Conservation (phyloP, 257 asterid genomes). For the Asclepias syriaca region DNA sequence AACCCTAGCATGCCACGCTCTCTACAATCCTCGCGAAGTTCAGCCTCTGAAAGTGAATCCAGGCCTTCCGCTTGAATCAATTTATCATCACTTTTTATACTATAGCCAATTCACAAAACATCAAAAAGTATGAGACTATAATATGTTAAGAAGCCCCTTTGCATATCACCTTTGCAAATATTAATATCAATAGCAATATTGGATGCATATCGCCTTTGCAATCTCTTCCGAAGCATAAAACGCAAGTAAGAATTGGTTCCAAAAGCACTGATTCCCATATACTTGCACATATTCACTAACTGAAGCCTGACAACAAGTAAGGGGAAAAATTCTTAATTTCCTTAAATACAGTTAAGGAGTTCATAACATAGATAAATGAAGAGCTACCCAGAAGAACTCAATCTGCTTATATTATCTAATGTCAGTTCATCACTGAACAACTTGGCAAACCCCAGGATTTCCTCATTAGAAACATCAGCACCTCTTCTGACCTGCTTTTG, state of each 20-base stretch:
- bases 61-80: too few species aligned
- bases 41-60: too few species aligned
- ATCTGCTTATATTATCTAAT: constrained; percentile 91
- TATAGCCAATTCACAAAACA: too few species aligned
- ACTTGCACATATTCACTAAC: constrained; percentile 90
- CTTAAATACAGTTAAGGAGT: background rate
- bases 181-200: too few species aligned
- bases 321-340: background rate
- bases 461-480: constrained; percentile 72
- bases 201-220: constrained; percentile 47
- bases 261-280: constrained; percentile 77
- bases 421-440: constrained; percentile 96
- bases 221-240: constrained; percentile 73
- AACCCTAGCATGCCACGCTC: too few species aligned
- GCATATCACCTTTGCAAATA: too few species aligned
- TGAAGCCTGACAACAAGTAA: constrained; percentile 58
- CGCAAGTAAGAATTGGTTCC: constrained; percentile 91
- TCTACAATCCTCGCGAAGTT: too few species aligned
- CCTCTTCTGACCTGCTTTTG: constrained; percentile 76
- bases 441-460: constrained; percentile 83
- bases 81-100: too few species aligned
- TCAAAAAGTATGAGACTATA: too few species aligned
- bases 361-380: background rate
- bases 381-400: too few species aligned
- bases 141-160: background rate